These are phyloP conservation scores for Oldenlandia corymbosa DNA, from an alignment of 257 asterid species.

Conservation along the genomic window DNA sequence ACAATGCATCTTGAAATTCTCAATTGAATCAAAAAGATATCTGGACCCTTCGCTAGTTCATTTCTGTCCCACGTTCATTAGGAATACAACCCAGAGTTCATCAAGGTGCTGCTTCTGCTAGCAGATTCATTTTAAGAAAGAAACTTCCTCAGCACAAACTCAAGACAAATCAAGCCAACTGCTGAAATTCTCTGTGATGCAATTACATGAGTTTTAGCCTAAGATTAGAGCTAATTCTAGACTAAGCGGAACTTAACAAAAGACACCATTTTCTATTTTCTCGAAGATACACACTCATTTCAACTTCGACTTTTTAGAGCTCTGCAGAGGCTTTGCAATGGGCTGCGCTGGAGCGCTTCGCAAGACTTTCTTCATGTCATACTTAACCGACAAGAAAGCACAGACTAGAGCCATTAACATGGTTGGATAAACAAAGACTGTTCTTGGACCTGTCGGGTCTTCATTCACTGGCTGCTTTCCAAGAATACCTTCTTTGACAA, in stretches of 20 bases:
- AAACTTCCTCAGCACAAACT: background rate
- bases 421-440: constrained; percentile 83
- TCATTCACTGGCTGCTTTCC: constrained; percentile 62
- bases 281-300: constrained; percentile 29
- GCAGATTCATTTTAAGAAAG: background rate
- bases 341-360: constrained; percentile 48
- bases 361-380: constrained; percentile 53
- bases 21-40: background rate
- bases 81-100: background rate
- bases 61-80: background rate
- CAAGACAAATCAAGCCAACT: background rate
- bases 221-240: background rate
- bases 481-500: constrained; percentile 88
- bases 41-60: background rate
- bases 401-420: constrained; percentile 73
- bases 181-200: background rate
- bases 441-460: constrained; percentile 51
- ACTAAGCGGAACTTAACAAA: background rate
- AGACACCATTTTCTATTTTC: background rate
- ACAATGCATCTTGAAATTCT: background rate
- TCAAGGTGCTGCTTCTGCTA: background rate
- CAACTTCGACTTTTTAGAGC: constrained; percentile 73
- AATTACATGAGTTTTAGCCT: constrained; percentile 1
- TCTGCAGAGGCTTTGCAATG: constrained; percentile 67
- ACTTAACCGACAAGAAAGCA: constrained; percentile 76